Percentiles rank a stretch among this genome's conserved stretches.
These are phyloP conservation scores for Lentinula detonsa DNA, from an alignment of 768 basidiomycete genomes.

Conservation along the genomic window DNA sequence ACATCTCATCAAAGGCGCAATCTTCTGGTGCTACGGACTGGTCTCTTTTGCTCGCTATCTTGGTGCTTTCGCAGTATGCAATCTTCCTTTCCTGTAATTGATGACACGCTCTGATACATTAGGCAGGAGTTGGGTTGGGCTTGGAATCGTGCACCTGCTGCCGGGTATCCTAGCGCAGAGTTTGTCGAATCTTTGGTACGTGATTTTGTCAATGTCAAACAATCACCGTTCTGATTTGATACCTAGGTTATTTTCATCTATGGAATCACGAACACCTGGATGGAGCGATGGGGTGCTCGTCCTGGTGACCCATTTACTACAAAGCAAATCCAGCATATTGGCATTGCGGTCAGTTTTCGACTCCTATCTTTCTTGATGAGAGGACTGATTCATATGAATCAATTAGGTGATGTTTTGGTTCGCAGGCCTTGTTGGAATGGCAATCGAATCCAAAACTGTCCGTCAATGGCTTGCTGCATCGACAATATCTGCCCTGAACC, in stretches of 20 bases:
- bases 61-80: slow-evolving; percentile 58
- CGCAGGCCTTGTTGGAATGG: slow-evolving; percentile 84
- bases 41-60: slow-evolving; percentile 92
- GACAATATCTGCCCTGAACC: slow-evolving; percentile 27
- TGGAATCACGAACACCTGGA: slow-evolving; percentile 90
- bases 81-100: neutral
- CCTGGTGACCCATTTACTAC: slow-evolving; percentile 82
- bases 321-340: slow-evolving; percentile 91
- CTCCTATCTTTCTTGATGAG: neutral
- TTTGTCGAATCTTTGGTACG: slow-evolving; percentile 57
- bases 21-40: slow-evolving; percentile 91
- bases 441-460: slow-evolving; percentile 73
- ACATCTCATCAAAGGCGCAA: slow-evolving; percentile 89
- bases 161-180: slow-evolving; percentile 55
- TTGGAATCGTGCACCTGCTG: slow-evolving; percentile 72
- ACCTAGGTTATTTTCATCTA: slow-evolving; percentile 74
- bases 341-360: slow-evolving; percentile 64
- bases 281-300: slow-evolving; percentile 88
- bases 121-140: slow-evolving; percentile 79
- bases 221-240: neutral
- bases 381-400: neutral
- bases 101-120: neutral
- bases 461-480: slow-evolving; percentile 70
- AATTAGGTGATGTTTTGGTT: slow-evolving; percentile 88
- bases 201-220: neutral